Conservation (phyloP, 202 grass and related monocot species). For the Musa balbisiana region DNA sequence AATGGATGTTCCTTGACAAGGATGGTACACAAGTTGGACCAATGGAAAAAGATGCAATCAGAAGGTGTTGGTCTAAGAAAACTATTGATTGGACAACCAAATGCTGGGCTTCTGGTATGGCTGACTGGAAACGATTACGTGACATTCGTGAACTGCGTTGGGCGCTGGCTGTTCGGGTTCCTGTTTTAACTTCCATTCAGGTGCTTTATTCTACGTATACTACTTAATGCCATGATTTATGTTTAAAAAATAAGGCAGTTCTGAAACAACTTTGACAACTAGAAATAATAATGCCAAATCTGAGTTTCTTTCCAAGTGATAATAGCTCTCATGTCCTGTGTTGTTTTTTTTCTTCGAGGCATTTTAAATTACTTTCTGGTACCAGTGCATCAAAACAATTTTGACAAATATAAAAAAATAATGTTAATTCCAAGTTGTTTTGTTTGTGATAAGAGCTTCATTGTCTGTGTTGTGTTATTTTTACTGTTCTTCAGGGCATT, state of each 20-base stretch:
- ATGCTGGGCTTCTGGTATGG: constrained; percentile 93
- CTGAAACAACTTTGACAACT: neutral
- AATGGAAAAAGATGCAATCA: constrained; percentile 91
- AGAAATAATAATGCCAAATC: neutral
- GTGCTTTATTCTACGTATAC: constrained; percentile 27
- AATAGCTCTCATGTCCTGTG: too few species aligned
- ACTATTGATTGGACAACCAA: constrained; percentile 89
- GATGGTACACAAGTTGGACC: constrained; percentile 73
- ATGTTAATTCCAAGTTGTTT: neutral
- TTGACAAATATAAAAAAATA: neutral
- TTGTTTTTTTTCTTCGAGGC: too few species aligned
- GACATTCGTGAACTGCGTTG: constrained; percentile 94
- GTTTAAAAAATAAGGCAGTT: neutral
- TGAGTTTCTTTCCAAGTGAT: too few species aligned
- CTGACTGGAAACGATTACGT: constrained; percentile 91
- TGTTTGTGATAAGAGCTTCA: neutral
- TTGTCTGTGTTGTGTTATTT: neutral
- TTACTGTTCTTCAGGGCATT: neutral
- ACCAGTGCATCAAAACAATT: neutral
- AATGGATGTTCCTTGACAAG: constrained; percentile 97
- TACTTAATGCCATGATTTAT: neutral
- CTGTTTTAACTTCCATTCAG: constrained; percentile 89
- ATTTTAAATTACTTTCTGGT: too few species aligned
- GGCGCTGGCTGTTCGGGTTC: constrained; percentile 69
- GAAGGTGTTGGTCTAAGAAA: constrained; percentile 87